Evolutionary conservation across 495 filamentous ascomycete genomes (phyloP).

Genomic region (Diplogelasinospora grovesii): DNA sequence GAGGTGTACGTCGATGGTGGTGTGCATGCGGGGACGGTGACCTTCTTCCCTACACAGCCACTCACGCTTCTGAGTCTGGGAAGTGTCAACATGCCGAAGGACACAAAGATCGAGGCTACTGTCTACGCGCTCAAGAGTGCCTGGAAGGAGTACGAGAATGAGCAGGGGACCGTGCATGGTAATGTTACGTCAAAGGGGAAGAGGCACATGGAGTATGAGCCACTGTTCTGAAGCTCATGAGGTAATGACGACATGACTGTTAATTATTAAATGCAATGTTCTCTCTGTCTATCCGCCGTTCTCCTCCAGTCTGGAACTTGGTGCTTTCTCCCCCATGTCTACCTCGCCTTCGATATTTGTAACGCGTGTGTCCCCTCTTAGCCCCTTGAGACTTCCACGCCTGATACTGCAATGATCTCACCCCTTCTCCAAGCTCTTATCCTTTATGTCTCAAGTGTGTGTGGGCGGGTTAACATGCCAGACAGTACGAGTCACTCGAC

Average conservation of each 20-base stretch:
- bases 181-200: neutral
- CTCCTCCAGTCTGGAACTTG: no score
- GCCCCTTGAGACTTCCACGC: no score
- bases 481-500: neutral
- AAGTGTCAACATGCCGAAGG: no score
- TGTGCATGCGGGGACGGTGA: constrained; percentile 34
- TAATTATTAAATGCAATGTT: no score
- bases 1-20: constrained; percentile 46
- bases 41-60: constrained; percentile 37
- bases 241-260: no score
- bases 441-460: neutral
- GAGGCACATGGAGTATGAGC: no score
- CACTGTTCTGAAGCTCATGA: no score
- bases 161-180: constrained; percentile 10
- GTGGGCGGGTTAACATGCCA: neutral
- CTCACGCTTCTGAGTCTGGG: constrained; percentile 37
- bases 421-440: neutral
- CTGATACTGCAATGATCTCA: neutral
- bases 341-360: no score
- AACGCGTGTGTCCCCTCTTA: no score
- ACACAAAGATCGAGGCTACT: constrained; percentile 29
- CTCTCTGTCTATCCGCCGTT: no score
- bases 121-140: constrained; percentile 39
- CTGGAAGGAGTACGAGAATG: constrained; percentile 24
- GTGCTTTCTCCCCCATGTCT: no score